Base-by-base conservation (phyloP, 2,329 filamentous ascomycete species). In the Exophiala oligosperma region DNA sequence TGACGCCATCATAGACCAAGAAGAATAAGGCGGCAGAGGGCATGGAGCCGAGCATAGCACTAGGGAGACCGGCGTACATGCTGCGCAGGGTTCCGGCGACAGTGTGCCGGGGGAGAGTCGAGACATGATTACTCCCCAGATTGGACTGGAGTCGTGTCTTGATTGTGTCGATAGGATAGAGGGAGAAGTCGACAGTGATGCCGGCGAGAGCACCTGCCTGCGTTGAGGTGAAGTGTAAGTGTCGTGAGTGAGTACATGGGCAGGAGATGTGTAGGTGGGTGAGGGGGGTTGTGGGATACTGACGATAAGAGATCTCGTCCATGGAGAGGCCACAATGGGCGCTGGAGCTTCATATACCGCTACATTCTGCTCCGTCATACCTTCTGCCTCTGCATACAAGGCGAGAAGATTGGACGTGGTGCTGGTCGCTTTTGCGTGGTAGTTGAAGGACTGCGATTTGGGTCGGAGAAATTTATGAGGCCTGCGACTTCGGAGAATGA, bases 1-100 rank as follows among this genome's bases (percentile, higher is more conserved):
- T 96, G 51, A 88, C 79, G 52, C 83, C 80, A 76, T 97, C 92
- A 79, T 96, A 96, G 52, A 91, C 94, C 72, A 91, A 89, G 83
- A 99, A 99, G 85, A 99, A 99, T 71, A 96, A 90, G 44, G 94
- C 93, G 1, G 95, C 94, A 56, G 92, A 91, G 0, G 94, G 94
- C 0, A 94, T 93, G 48, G 91, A 96, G 29, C 95, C 94, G 57
- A 97, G 87, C 51, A 97, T 80, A 0, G 92, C 92, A 57, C 86
- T 91, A 49, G 93, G 94, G 14, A 99, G 86, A 71, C 94, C 94
- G 47, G 90, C 88, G 79, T 99, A 99, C 68, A 97, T 91, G 61
- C 93, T 92, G 50, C 83, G 83, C 81, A 97, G 92, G 70, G 93
- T 93, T 71, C 94, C 93, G 2, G 88, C 87, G 56, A 89, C 81